Conservation (phyloP, 2,329 filamentous ascomycete genomes). For the Eurotiales sp. region DNA sequence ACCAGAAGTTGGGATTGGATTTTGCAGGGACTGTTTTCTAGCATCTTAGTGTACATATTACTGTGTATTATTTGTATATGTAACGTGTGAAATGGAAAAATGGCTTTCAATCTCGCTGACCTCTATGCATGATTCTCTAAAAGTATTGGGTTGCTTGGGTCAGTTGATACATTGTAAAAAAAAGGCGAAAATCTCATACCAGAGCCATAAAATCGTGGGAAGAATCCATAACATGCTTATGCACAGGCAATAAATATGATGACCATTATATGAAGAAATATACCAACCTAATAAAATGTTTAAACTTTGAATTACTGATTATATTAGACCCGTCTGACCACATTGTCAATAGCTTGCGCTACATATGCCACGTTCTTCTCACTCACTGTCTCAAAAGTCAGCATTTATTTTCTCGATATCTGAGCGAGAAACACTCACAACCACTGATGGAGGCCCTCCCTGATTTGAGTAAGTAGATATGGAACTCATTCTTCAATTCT, state of each 20-base stretch:
- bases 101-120: neutral
- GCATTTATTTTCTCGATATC: neutral
- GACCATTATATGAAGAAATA: neutral
- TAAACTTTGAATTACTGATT: neutral
- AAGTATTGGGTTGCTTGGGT: neutral
- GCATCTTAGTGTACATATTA: neutral
- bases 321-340: constrained; percentile 29
- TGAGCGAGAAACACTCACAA: constrained; percentile 24
- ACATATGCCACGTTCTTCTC: constrained; percentile 39
- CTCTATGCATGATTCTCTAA: neutral
- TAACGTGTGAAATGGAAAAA: neutral
- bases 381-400: constrained; percentile 29
- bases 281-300: too few species aligned
- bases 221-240: neutral
- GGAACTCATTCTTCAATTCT: constrained; percentile 38
- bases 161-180: neutral
- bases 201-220: neutral
- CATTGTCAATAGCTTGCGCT: constrained; percentile 35
- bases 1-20: neutral
- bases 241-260: neutral
- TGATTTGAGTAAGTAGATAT: constrained; percentile 42
- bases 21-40: neutral
- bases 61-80: neutral
- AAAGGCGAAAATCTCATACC: neutral
- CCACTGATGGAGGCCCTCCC: constrained; percentile 39